Percentiles rank a stretch among this genome's conserved stretches.
Evolutionary conservation across 352 stramenopile genomes (phyloP).

Genomic region (Peronospora belbahrii): DNA sequence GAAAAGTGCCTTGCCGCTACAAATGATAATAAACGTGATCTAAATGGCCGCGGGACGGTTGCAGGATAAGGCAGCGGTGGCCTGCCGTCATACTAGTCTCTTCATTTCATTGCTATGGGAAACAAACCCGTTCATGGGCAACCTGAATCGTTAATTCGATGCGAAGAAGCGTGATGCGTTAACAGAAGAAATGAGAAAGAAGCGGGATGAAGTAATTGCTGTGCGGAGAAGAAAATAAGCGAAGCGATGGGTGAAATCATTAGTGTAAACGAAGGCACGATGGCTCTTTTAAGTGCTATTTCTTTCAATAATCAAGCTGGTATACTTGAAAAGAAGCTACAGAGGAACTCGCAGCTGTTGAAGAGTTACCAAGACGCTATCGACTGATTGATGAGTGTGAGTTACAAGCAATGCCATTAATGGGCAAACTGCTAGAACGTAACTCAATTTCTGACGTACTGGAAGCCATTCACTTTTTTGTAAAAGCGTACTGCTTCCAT

Average conservation of each 20-base stretch:
- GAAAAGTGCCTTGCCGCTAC: conserved; percentile 79
- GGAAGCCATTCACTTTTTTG: conserved; percentile 91
- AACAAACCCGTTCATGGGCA: conserved; percentile 92
- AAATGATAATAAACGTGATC: conserved; percentile 69
- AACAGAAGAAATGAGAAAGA: conserved; percentile 47
- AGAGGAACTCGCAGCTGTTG: conserved; percentile 71
- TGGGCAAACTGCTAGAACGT: conserved; percentile 85
- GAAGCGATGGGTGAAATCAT: conserved; percentile 30
- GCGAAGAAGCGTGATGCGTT: conserved; percentile 71
- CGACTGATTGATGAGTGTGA: conserved; percentile 89
- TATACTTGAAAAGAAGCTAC: conserved; percentile 57
- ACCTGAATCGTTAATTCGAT: conserved; percentile 82
- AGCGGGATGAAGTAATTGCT: conserved; percentile 71
- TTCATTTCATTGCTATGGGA: conserved; percentile 87
- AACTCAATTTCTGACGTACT: conserved; percentile 90
- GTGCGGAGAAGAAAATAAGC: conserved; percentile 69
- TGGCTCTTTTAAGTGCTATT: neutral
- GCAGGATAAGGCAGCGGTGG: conserved; percentile 90
- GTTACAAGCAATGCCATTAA: conserved; percentile 54
- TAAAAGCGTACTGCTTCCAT: conserved; percentile 86
- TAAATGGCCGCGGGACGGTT: conserved; percentile 82
- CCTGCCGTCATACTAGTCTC: conserved; percentile 81
- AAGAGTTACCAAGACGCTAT: conserved; percentile 89
- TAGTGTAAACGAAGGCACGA: conserved; percentile 6
- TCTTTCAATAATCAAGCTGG: conserved; percentile 34